Percentiles rank a stretch among this genome's conserved stretches.
These are phyloP conservation scores for Aspergillus fijiensis DNA, from an alignment of 2,329 filamentous ascomycete species.

Conservation along the genomic window DNA sequence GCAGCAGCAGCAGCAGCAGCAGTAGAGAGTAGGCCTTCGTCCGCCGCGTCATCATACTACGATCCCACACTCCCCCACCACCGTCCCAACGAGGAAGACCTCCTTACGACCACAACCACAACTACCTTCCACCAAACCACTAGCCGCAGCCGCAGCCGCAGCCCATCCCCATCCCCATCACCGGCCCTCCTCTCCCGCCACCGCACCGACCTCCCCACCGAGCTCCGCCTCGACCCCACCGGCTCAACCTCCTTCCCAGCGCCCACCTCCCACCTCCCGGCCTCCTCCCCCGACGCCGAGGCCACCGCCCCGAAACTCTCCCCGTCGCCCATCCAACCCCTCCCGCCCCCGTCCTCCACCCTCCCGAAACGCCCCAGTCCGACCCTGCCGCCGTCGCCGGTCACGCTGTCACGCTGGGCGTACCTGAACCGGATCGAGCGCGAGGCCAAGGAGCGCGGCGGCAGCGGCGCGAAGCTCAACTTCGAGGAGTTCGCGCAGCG, in stretches of 20 bases:
- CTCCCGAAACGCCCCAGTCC: slow-evolving; percentile 17
- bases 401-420: slow-evolving; percentile 47
- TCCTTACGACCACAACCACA: neutral
- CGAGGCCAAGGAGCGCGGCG: slow-evolving; percentile 70
- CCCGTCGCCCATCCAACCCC: slow-evolving; percentile 35
- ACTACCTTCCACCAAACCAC: neutral
- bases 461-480: slow-evolving; percentile 69
- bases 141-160: neutral
- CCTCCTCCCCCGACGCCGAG: slow-evolving; percentile 34
- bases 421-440: slow-evolving; percentile 64
- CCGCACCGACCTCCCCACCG: slow-evolving; percentile 29
- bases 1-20: neutral
- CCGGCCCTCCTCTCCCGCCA: slow-evolving; percentile 10
- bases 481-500: slow-evolving; percentile 77
- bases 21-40: neutral
- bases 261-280: slow-evolving; percentile 28
- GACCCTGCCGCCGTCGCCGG: slow-evolving; percentile 24
- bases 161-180: neutral
- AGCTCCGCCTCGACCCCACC: slow-evolving; percentile 42
- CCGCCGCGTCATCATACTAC: slow-evolving; percentile 15
- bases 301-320: slow-evolving; percentile 36
- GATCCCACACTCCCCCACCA: slow-evolving; percentile 51
- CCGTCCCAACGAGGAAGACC: slow-evolving; percentile 39
- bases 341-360: slow-evolving; percentile 23
- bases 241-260: slow-evolving; percentile 32